A percentile compares a stretch with the other conserved stretches of the same genome.
These are phyloP conservation scores for Orychophragmus violaceus DNA, from an alignment of 345 rosid genomes.

Conservation along the genomic window DNA sequence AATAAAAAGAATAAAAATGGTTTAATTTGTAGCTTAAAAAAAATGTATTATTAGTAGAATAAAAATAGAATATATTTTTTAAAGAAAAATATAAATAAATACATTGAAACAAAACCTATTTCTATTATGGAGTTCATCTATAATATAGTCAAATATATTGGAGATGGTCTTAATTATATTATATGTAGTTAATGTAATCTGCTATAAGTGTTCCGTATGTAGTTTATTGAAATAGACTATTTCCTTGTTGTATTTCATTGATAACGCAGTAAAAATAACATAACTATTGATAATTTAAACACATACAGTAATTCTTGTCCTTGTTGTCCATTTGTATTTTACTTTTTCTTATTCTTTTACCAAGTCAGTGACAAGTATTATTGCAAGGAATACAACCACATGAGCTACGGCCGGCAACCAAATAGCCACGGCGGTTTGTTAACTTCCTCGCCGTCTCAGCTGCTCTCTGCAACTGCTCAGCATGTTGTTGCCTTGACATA, in stretches of 20 bases:
- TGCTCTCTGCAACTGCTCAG: slow-evolving; percentile 51
- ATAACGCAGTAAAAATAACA: neutral
- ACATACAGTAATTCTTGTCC: neutral
- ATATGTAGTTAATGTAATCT: no score
- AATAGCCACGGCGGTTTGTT: slow-evolving; percentile 32
- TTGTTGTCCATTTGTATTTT: slow-evolving; percentile 3
- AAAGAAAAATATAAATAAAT: no score
- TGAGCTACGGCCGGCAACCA: slow-evolving; percentile 37
- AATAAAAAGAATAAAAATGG: no score
- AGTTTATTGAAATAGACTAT: no score
- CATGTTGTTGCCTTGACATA: slow-evolving; percentile 57
- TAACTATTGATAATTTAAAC: neutral
- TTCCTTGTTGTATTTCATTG: neutral
- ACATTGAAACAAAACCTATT: no score
- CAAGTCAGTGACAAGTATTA: slow-evolving; percentile 20
- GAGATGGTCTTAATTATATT: no score
- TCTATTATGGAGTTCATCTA: no score
- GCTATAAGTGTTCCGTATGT: no score
- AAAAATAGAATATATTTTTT: no score
- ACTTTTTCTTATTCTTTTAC: neutral
- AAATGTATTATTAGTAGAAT: no score
- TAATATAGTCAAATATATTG: no score
- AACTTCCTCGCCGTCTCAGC: slow-evolving; percentile 41
- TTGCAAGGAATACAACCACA: slow-evolving; percentile 78
- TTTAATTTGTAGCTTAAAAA: no score